Percentiles rank a stretch among this genome's conserved stretches.
Evolutionary conservation across 371 early-diverging fungal species (phyloP).

Genomic region (Mortierella sp.): DNA sequence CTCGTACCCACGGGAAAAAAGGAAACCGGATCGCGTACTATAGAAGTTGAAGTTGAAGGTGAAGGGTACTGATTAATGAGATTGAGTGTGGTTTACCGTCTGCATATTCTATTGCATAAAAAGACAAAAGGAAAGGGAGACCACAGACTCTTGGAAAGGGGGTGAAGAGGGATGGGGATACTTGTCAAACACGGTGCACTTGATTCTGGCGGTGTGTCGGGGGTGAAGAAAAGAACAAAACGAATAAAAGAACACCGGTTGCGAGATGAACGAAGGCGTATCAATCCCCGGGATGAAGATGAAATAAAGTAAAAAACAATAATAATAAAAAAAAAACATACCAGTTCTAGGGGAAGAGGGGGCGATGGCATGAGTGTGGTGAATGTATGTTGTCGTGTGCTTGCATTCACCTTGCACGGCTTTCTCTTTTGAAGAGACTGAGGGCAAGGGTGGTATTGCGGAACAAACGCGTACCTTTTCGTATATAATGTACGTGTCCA

Average conservation of each 20-base stretch:
- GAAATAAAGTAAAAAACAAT: too few relatives aligned
- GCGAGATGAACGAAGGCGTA: neutral
- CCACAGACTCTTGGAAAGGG: neutral
- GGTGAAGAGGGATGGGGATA: neutral
- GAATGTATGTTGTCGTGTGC: too few relatives aligned
- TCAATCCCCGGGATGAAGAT: too few relatives aligned
- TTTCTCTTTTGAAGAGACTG: too few relatives aligned
- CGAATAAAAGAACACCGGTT: neutral
- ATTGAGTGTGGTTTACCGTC: neutral
- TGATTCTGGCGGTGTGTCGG: neutral
- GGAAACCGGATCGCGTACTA: neutral
- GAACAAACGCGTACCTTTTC: neutral
- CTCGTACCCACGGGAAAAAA: neutral
- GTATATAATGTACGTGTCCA: neutral
- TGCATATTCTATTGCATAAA: neutral
- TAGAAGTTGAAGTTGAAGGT: too few relatives aligned
- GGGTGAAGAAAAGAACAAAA: neutral
- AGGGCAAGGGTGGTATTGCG: neutral
- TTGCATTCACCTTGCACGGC: too few relatives aligned
- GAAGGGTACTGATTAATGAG: too few relatives aligned
- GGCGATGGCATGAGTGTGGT: too few relatives aligned
- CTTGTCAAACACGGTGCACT: neutral
- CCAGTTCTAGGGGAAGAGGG: neutral
- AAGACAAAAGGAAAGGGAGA: neutral
- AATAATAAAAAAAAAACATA: neutral